Evolutionary conservation across 441 rosid genomes (phyloP).

Genomic region (Brassica hybrid): DNA sequence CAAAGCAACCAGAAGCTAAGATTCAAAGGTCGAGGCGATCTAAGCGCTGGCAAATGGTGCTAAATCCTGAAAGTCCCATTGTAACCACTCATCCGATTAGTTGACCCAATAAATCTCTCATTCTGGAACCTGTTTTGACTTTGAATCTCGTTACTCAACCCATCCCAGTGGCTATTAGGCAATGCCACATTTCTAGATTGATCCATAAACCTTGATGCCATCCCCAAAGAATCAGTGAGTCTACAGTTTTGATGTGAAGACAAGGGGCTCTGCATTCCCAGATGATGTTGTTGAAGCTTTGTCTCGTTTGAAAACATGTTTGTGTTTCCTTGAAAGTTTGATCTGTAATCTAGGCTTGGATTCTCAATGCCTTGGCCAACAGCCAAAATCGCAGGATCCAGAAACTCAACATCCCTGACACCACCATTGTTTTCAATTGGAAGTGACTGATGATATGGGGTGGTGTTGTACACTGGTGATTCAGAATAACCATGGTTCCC

Average conservation of each 20-base stretch:
- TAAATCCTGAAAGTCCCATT: constrained; percentile 80
- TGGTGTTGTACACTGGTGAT: constrained; percentile 10
- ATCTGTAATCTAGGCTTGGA: constrained; percentile 45
- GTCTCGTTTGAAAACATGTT: constrained; percentile 44
- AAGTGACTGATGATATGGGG: constrained; percentile 38
- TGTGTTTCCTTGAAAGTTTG: constrained; percentile 41
- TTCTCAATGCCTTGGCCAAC: constrained; percentile 52
- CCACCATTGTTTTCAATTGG: constrained; percentile 36
- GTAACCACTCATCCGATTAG: constrained; percentile 67
- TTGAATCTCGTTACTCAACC: constrained; percentile 54
- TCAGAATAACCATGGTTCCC: constrained; percentile 43
- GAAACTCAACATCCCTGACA: constrained; percentile 45
- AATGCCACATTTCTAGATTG: constrained; percentile 35
- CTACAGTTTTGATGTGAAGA: constrained; percentile 46
- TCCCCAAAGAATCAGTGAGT: constrained; percentile 38
- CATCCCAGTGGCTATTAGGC: constrained; percentile 53
- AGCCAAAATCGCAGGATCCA: constrained; percentile 61
- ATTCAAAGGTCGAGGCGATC: constrained; percentile 21
- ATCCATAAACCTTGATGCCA: constrained; percentile 53
- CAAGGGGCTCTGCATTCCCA: constrained; percentile 44
- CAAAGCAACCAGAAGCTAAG: constrained; percentile 28
- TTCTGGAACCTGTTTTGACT: constrained; percentile 66
- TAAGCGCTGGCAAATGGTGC: constrained; percentile 6
- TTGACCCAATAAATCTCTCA: constrained; percentile 73
- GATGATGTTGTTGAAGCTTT: constrained; percentile 44